A percentile compares a stretch with the other conserved stretches of the same genome.
These are phyloP conservation scores for Candida gigantensis DNA, from an alignment of 1,139 yeast species.

Conservation along the genomic window DNA sequence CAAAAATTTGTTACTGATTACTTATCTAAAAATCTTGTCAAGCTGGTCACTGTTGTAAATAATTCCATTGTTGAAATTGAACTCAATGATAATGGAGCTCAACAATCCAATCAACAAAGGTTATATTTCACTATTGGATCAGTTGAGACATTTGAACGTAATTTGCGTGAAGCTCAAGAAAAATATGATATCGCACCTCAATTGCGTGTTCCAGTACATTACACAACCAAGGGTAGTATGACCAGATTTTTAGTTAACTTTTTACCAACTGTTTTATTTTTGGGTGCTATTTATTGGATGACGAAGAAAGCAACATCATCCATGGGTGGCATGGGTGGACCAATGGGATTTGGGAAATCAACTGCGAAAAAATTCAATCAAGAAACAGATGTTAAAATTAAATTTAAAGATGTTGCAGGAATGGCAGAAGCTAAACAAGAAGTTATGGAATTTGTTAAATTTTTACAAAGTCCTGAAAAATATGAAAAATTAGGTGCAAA, in stretches of 20 bases:
- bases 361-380: conserved; percentile 90
- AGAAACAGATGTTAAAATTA: conserved; percentile 85
- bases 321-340: conserved; percentile 59
- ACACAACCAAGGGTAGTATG: conserved; percentile 66
- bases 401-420: conserved; percentile 95
- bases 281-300: conserved; percentile 84
- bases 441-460: conserved; percentile 95
- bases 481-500: conserved; percentile 93
- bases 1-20: conserved; percentile 46
- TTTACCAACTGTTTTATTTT: conserved; percentile 77
- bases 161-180: conserved; percentile 73
- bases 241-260: conserved; percentile 65
- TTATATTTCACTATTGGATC: conserved; percentile 81
- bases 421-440: conserved; percentile 97
- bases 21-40: conserved; percentile 41
- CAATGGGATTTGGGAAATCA: conserved; percentile 79
- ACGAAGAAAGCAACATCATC: conserved; percentile 50
- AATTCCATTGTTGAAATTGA: conserved; percentile 41
- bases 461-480: conserved; percentile 83
- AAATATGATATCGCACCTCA: conserved; percentile 60
- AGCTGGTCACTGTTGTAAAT: conserved; percentile 39
- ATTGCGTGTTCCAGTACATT: conserved; percentile 82
- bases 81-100: conserved; percentile 38
- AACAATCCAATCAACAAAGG: conserved; percentile 24
- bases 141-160: conserved; percentile 86